Evolutionary conservation across 225 moss, liverwort and hornwort species (phyloP).

Genomic region (Climacium dendroides): DNA sequence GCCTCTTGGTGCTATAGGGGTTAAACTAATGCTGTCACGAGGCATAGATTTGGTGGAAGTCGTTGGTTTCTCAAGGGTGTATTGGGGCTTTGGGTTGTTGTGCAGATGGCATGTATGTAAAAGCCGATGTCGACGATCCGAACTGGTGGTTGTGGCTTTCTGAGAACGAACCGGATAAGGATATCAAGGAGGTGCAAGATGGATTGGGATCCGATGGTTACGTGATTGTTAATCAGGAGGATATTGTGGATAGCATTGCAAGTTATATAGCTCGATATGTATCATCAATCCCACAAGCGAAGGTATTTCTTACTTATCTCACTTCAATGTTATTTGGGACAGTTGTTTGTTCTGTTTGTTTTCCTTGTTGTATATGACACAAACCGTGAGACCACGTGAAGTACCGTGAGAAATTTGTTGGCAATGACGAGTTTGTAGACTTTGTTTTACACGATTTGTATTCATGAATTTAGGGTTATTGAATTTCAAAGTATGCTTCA

Average conservation of each 20-base stretch:
- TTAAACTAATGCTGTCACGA: background rate
- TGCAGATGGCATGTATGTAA: slow-evolving; percentile 37
- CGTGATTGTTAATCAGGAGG: slow-evolving; percentile 81
- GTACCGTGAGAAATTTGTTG: background rate
- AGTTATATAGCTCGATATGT: slow-evolving; percentile 87
- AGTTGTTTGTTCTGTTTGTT: background rate
- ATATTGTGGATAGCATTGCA: slow-evolving; percentile 89
- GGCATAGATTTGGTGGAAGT: background rate
- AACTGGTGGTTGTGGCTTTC: slow-evolving; percentile 85
- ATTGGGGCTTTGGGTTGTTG: background rate
- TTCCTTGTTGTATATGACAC: background rate
- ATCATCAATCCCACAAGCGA: slow-evolving; percentile 79
- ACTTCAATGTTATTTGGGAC: background rate
- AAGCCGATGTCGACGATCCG: slow-evolving; percentile 62
- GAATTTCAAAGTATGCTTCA: background rate
- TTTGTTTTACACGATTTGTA: background rate
- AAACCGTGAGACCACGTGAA: background rate
- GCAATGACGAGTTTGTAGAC: too few relatives aligned
- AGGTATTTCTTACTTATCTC: slow-evolving; percentile 27
- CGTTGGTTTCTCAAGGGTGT: background rate
- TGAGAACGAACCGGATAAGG: slow-evolving; percentile 52
- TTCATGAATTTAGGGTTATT: background rate
- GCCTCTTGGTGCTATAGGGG: background rate
- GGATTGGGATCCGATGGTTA: slow-evolving; percentile 81
- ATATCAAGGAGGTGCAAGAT: slow-evolving; percentile 60